Base-by-base conservation (phyloP, 2,329 filamentous ascomycete species). In the Beauveria sp. region DNA sequence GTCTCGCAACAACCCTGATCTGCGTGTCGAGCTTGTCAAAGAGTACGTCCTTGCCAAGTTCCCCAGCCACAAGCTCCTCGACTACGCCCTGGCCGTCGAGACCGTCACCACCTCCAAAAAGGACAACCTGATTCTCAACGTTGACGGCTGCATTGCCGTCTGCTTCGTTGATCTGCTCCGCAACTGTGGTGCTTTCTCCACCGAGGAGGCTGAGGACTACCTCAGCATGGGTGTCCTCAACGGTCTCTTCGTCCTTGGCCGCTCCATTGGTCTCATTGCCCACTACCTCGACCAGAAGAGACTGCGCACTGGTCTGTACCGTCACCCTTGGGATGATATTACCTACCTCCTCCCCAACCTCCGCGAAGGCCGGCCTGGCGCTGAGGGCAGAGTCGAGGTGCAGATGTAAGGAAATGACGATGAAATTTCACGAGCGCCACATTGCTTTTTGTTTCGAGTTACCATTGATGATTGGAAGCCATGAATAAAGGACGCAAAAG, bases 241-340 rank as follows among this genome's bases (percentile, higher is more conserved):
- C 85, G 94, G 94, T 82, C 90, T 99, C 64, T 99, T 99, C 84
- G 94, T 99, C 52, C 87, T 99, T 64, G 94, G 94, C 73, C 90
- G 94, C 74, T 91, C 86, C 77, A 99, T 99, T 73, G 94, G 94
- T 90, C 84, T 99, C 68, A 99, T 99, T 89, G 94, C 94, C 73
- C 94, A 99, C 80, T 97, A 93, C 85, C 88, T 99, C 71, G 94
- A 99, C 82, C 94, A 99, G 86, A 99, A 99, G 92, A 88, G 94
- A 79, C 85, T 99, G 78, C 90, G 93, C 72, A 99, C 94, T 72
- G 94, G 94, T 76, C 87, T 99, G 67, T 99, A 99, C 90, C 90
- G 94, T 76, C 92, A 96, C 86, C 94, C 94, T 74, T 97, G 94
- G 94, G 94, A 96, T 76, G 92, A 96, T 77, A 96, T 96, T 75